Base-by-base conservation (phyloP, 116 monocot genomes). In the Posidonia oceanica region DNA sequence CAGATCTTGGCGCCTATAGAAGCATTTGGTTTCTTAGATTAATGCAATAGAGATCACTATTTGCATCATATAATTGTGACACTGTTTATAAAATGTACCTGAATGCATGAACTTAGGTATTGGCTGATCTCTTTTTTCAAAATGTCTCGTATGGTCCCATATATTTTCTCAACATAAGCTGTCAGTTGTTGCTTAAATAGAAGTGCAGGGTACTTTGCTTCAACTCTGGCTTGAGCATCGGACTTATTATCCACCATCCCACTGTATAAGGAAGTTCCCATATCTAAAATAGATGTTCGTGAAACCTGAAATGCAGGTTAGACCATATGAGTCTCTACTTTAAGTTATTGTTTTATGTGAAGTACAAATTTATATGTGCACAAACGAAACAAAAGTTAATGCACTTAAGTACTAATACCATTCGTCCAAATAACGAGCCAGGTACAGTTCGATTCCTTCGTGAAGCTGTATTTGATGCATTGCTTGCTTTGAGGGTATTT, bases 71-170 rank as follows among this genome's bases (percentile, higher is more conserved):
- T 12, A 48, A 48, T 48, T 48, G 29, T 29, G 29, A 29, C 42
- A 66, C 15, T 36, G 29, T 15, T 41, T 66, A 42, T 44, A 38
- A 66, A 66, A 21, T 68, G 16, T 71, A 90, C 98, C 90, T 98
- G 98, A 63, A 98, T 98, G 79, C 98, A 98, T 75, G 86, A 81
- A 51, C 74, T 88, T 66, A 98, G 73, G 67, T 86, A 88, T 71
- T 90, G 87, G 72, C 82, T 80, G 18, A 98, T 98, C 76, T 98
- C 98, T 80, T 98, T 98, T 86, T 98, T 98, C 70, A 93, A 75
- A 64, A 71, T 84, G 71, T 98, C 98, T 72, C 93, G 64, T n/a
- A 98, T 90, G 83, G 86, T 88, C 8, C 86, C 98, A 83, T 88
- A 98, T 80, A 93, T 87, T 75, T 98, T 98, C 82, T 98, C 98